Evolutionary conservation across 176 grass and related monocot genomes (phyloP).

Genomic region (Eremochloa ophiuroides): DNA sequence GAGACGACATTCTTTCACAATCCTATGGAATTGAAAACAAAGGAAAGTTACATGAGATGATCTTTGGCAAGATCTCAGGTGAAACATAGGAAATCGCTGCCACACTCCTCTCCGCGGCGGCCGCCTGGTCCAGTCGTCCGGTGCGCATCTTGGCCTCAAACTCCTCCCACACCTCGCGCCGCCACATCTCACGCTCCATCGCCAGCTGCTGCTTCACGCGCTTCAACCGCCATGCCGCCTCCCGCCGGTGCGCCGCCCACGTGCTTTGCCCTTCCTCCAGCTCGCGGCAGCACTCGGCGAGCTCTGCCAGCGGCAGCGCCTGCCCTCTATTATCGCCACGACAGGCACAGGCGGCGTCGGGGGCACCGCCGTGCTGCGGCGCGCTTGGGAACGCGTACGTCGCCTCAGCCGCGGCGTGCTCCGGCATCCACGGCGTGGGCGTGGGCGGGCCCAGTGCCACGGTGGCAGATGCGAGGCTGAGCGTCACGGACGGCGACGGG

Average conservation of each 20-base stretch:
- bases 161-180: constrained; percentile 75
- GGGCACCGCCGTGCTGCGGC: not conserved
- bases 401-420: constrained; percentile 1
- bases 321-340: constrained; percentile 20
- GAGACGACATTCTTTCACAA: too few species aligned
- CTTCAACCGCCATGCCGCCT: constrained; percentile 81
- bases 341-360: too few species aligned
- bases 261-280: constrained; percentile 81
- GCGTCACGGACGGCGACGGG: constrained; percentile 54
- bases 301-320: constrained; percentile 54
- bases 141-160: constrained; percentile 74
- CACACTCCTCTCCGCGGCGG: constrained; percentile 60
- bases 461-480: constrained; percentile 37
- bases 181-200: constrained; percentile 61
- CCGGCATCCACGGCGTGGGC: constrained; percentile 21
- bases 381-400: constrained; percentile 30
- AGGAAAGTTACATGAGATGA: too few species aligned
- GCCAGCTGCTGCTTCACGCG: constrained; percentile 89
- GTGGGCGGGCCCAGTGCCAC: not conserved
- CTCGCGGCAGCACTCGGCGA: constrained; percentile 70
- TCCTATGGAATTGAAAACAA: too few species aligned
- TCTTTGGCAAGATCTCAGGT: too few species aligned
- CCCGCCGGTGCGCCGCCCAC: constrained; percentile 78
- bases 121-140: constrained; percentile 65
- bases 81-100: too few species aligned